Conservation (phyloP, 2,329 filamentous ascomycete genomes). For the Colletotrichum tamarilloi region DNA sequence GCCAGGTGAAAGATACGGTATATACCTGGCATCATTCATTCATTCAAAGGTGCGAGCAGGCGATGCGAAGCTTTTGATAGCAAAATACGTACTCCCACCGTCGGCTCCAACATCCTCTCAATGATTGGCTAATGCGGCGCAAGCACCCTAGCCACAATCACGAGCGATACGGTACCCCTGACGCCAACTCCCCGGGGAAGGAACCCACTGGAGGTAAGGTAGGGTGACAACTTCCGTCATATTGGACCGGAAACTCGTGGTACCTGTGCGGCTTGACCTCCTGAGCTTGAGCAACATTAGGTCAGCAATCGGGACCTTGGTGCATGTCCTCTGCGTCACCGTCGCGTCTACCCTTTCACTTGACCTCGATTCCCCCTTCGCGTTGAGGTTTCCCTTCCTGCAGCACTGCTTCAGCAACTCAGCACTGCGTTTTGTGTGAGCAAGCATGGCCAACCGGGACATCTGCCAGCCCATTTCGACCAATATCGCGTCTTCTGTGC, state of each 20-base stretch:
- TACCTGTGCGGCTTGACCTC: background rate
- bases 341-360: conserved; percentile 4
- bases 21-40: background rate
- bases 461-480: background rate
- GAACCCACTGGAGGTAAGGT: conserved; percentile 3
- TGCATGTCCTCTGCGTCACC: conserved; percentile 27
- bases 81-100: background rate
- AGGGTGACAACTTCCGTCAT: background rate
- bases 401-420: background rate
- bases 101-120: background rate
- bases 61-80: background rate
- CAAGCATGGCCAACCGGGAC: conserved; percentile 3
- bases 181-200: conserved; percentile 12
- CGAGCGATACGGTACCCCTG: conserved; percentile 8
- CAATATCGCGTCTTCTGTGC: background rate
- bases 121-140: conserved; percentile 12
- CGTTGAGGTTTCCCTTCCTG: background rate
- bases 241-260: background rate
- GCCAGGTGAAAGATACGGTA: background rate
- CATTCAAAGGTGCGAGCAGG: background rate
- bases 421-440: conserved; percentile 1
- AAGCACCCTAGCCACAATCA: conserved; percentile 7
- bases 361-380: background rate
- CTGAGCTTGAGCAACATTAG: conserved; percentile 6
- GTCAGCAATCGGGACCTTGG: conserved; percentile 21